These are phyloP conservation scores for Ophiostoma sp. DNA, from an alignment of 2,329 filamentous ascomycete genomes.

Conservation along the genomic window DNA sequence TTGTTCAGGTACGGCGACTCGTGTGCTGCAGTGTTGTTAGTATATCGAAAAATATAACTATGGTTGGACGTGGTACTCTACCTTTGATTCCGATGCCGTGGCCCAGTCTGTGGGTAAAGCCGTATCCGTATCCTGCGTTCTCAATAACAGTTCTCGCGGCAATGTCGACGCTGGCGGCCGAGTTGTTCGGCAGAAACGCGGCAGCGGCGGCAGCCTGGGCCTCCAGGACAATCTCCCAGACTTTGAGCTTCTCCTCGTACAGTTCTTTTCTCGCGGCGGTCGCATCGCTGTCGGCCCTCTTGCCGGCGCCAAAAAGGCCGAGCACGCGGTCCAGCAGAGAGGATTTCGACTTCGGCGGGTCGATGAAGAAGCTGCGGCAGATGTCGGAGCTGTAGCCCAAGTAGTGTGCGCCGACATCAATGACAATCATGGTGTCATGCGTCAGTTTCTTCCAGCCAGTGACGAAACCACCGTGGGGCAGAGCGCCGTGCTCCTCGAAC, in stretches of 20 bases:
- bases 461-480: conserved; percentile 11
- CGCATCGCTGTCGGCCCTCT: not conserved
- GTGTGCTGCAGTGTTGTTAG: not conserved
- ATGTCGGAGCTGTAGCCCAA: conserved; percentile 15
- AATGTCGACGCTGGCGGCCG: conserved; percentile 13
- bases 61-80: not conserved
- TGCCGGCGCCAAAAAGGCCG: not conserved
- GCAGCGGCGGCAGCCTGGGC: conserved; percentile 13
- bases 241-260: conserved; percentile 3
- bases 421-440: conserved; percentile 10
- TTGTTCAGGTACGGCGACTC: conserved; percentile 16
- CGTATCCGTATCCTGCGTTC: conserved; percentile 11
- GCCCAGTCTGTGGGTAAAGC: conserved; percentile 14
- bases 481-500: conserved; percentile 12
- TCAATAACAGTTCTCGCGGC: conserved; percentile 7
- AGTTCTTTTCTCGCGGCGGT: not conserved
- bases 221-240: conserved; percentile 14
- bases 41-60: not conserved
- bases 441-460: conserved; percentile 6
- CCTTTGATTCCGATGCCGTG: conserved; percentile 15
- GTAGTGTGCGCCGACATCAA: conserved; percentile 12
- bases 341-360: not conserved
- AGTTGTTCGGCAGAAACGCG: not conserved
- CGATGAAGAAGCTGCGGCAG: conserved; percentile 14
- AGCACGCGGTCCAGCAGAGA: not conserved